Evolutionary conservation across 2,329 filamentous ascomycete genomes (phyloP).

Genomic region (Beauveria sp.): DNA sequence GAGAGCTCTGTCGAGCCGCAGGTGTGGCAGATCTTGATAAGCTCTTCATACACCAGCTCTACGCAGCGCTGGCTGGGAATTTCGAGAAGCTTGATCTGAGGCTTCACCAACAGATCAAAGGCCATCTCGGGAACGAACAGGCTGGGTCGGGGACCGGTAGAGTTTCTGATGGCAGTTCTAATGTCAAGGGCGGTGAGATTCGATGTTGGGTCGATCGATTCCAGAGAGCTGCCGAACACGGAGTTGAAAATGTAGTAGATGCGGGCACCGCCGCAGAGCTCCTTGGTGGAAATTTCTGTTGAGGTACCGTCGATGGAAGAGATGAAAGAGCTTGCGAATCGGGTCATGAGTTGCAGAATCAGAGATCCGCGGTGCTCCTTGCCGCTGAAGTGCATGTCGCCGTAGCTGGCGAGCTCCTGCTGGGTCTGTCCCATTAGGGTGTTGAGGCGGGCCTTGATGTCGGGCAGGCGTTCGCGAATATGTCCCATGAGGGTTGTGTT

Average conservation of each 20-base stretch:
- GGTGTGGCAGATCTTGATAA: conserved; percentile 99
- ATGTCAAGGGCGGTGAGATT: conserved; percentile 95
- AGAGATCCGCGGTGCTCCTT: conserved; percentile 94
- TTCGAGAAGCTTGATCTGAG: conserved; percentile 95
- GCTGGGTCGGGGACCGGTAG: conserved; percentile 88
- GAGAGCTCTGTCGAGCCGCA: conserved; percentile 92
- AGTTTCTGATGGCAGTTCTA: conserved; percentile 94
- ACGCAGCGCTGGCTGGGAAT: conserved; percentile 93
- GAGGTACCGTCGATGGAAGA: conserved; percentile 98
- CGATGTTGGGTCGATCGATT: conserved; percentile 91
- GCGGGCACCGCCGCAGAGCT: conserved; percentile 85
- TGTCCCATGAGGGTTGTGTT: conserved; percentile 95
- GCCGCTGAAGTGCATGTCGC: conserved; percentile 94
- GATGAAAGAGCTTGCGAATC: conserved; percentile 95
- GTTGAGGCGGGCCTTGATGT: conserved; percentile 96
- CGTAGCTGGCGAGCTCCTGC: conserved; percentile 95
- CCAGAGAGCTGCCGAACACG: conserved; percentile 92
- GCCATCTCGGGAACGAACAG: conserved; percentile 96
- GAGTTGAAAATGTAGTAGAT: conserved; percentile 99
- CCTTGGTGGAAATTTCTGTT: conserved; percentile 97
- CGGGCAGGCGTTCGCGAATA: conserved; percentile 88
- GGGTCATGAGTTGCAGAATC: conserved; percentile 95
- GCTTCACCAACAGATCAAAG: conserved; percentile 95
- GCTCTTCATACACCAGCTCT: conserved; percentile 94
- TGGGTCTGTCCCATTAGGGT: conserved; percentile 99